Base-by-base conservation (phyloP, 2,329 filamentous ascomycete genomes). In the Verticillium longisporum region DNA sequence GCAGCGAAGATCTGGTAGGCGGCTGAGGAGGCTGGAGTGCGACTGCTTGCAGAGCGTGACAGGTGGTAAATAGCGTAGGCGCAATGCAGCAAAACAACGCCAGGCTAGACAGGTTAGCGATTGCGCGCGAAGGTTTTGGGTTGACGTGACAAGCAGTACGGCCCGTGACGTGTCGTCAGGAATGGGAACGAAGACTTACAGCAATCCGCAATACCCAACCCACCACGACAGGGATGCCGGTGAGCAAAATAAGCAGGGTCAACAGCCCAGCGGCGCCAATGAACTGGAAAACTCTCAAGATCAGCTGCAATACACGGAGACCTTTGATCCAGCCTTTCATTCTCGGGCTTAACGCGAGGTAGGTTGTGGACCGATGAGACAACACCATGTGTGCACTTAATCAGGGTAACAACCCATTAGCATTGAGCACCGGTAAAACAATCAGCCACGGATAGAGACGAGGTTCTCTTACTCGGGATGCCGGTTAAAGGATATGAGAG, bases 1-100 rank as follows among this genome's bases (percentile, higher is more conserved):
- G 85, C 81, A 2, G 92, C 86, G 72, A 97, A 98, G 61, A 95
- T 77, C 74, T 96, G 92, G 74, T 98, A 98, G 65, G 91, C 94
- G 14, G 91, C 88, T 18, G 92, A 91, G 26, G 91, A 96, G 3
- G 81, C 88, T 0, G 94, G 88, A 0, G 92, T 87, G 58, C 92
- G 86, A 55, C 81, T 84, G 56, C 85, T 86, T 1, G 90, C 83
- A 41, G 88, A 85, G 36, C 90, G 85, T 14, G 84, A 80, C 45
- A 96, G 84, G 72, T 97, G 92, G 69, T 90, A 95, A 63, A 96
- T 83, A 53, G 84, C 90, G 73, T 98, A 98, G 18, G 87, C 69
- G 15, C 85, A 87, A 71, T 92, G 87, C 4, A 90, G 68, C 56
- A 88, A 82, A 58, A 89, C 88, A 50, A 94, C 80, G n/a, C 85